Evolutionary conservation across 306 rosid species (phyloP).

Genomic region (Corylus avellana): DNA sequence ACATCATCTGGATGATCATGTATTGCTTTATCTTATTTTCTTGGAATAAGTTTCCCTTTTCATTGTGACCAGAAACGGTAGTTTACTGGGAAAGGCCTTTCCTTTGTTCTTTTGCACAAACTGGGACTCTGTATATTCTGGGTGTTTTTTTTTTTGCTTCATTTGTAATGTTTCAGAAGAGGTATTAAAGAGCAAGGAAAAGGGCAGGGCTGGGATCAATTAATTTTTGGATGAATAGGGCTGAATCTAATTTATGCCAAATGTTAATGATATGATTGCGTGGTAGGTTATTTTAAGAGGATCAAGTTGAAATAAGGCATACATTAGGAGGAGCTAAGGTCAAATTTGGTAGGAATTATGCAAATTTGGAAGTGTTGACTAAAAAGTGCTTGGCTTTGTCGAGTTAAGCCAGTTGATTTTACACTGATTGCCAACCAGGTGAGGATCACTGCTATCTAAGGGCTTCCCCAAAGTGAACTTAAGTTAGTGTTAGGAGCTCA

Average conservation of each 20-base stretch:
- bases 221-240: not conserved
- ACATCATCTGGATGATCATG: not conserved
- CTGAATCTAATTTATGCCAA: not conserved
- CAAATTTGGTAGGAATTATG: not conserved
- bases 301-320: not conserved
- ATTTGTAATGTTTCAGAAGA: not conserved
- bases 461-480: not conserved
- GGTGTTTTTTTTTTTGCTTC: not conserved
- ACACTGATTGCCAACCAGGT: not conserved
- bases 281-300: not conserved
- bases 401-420: not conserved
- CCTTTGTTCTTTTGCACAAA: not conserved
- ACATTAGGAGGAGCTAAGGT: not conserved
- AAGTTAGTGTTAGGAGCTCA: not conserved
- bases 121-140: not conserved
- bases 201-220: not conserved
- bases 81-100: not conserved
- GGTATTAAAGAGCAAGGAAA: not conserved
- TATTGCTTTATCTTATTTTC: not conserved
- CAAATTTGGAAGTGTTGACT: not conserved
- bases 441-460: not conserved
- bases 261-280: not conserved
- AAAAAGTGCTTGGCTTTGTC: not conserved
- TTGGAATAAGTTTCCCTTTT: slow-evolving; percentile 4
- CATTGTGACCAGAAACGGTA: slow-evolving; percentile 12